These are phyloP conservation scores for Rhynchospora pubera DNA, from an alignment of 176 grass and related monocot species.

Conservation along the genomic window DNA sequence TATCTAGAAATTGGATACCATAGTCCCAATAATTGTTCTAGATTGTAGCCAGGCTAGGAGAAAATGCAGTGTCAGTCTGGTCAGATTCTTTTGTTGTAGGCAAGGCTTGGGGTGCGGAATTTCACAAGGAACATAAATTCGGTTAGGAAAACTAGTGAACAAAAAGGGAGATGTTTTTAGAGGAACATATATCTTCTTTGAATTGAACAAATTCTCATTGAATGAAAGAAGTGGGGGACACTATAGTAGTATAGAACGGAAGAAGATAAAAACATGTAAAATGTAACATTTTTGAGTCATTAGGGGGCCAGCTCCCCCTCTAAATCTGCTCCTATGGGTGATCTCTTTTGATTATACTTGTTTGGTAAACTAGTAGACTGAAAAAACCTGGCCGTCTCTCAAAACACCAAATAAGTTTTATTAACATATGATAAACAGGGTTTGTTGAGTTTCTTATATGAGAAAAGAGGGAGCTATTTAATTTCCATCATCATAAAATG, in stretches of 20 bases:
- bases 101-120: too few relatives aligned
- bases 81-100: not conserved
- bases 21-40: not conserved
- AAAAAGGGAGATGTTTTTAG: too few relatives aligned
- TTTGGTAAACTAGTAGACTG: not conserved
- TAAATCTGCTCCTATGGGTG: too few relatives aligned
- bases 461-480: not conserved
- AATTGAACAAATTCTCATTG: too few relatives aligned
- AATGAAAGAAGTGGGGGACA: too few relatives aligned
- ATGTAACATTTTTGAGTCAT: too few relatives aligned
- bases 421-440: not conserved
- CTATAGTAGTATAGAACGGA: too few relatives aligned
- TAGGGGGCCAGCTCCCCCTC: too few relatives aligned
- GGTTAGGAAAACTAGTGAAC: too few relatives aligned
- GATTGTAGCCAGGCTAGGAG: not conserved
- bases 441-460: not conserved
- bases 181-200: too few relatives aligned
- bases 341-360: not conserved
- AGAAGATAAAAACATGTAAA: too few relatives aligned
- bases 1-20: not conserved
- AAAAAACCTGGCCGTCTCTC: not conserved
- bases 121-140: too few relatives aligned
- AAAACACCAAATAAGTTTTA: not conserved
- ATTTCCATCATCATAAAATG: not conserved
- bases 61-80: not conserved